Evolutionary conservation across 192 early-diverging fungal genomes (phyloP).

Genomic region (Irineochytrium annulatum): DNA sequence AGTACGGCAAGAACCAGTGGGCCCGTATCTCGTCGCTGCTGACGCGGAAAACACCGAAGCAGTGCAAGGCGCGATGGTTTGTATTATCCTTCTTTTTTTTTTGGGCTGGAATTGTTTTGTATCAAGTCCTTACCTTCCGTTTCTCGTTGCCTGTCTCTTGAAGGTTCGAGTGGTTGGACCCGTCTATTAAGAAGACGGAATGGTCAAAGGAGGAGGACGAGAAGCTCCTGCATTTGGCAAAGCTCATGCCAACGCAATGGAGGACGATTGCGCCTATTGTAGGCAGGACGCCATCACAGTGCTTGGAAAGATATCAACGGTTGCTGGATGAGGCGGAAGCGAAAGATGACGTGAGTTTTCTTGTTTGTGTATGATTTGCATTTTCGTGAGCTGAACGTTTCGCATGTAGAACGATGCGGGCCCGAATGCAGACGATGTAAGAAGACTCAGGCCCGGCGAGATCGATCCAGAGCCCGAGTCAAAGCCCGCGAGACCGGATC

Average conservation of each 20-base stretch:
- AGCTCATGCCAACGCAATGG: constrained; percentile 98
- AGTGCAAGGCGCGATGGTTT: constrained; percentile 98
- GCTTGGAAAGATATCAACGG: constrained; percentile 91
- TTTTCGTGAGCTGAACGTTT: constrained; percentile 8
- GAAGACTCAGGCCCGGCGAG: constrained; percentile 86
- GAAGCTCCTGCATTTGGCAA: constrained; percentile 92
- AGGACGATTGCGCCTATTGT: constrained; percentile 98
- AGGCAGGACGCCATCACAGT: constrained; percentile 92
- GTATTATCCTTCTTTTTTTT: not conserved
- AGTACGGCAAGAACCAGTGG: constrained; percentile 99
- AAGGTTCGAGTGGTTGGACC: constrained; percentile 92
- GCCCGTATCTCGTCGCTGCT: constrained; percentile 94
- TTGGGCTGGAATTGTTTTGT: not conserved
- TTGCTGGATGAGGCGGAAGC: constrained; percentile 95
- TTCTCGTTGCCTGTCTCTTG: not conserved
- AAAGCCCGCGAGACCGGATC: constrained; percentile 95
- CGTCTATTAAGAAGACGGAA: constrained; percentile 98
- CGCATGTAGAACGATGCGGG: constrained; percentile 56
- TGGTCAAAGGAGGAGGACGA: constrained; percentile 99
- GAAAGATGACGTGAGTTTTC: constrained; percentile 55
- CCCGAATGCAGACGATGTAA: constrained; percentile 79
- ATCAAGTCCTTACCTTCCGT: not conserved
- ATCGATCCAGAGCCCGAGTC: constrained; percentile 97
- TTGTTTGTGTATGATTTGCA: not conserved
- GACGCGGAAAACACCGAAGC: constrained; percentile 92